phyloP scores from a whole-genome alignment of 106 monocot species.

The Apostasia shenzhenica region DNA sequence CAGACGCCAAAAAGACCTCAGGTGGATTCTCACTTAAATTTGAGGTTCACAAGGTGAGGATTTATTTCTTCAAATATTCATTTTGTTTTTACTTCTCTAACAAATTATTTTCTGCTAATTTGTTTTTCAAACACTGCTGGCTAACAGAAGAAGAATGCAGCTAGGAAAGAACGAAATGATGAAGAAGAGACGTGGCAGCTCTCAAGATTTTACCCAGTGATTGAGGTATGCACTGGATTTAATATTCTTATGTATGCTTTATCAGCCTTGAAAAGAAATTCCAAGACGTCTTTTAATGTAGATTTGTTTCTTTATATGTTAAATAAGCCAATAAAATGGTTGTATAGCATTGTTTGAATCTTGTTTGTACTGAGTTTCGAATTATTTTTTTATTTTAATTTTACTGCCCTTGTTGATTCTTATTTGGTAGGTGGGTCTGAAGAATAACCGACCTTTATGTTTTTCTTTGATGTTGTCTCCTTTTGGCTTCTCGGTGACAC shows the following conservation, averaged over 20 bases:
- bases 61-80: conserved; percentile 1
- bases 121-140: conserved; percentile 10
- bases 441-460: not conserved
- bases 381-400: not conserved
- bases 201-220: conserved; percentile 88
- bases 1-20: conserved; percentile 64
- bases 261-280: not conserved
- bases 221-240: conserved; percentile 55
- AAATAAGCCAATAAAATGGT: not conserved
- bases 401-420: not conserved
- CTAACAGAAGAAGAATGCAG: conserved; percentile 73
- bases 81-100: not conserved
- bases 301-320: not conserved
- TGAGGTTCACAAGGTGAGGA: conserved; percentile 60
- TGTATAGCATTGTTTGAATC: not conserved
- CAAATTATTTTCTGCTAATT: not conserved
- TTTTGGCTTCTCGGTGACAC: not conserved
- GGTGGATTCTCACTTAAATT: conserved; percentile 88
- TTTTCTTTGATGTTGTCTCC: not conserved
- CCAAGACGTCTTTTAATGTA: not conserved
- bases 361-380: not conserved
- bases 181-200: conserved; percentile 79
- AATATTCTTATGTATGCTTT: not conserved
- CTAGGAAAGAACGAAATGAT: conserved; percentile 64
- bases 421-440: not conserved